Evolutionary conservation across 1,284 basidiomycete species (phyloP), one percentile per base, ranked within the genome.

Genomic region (Ustilago loliicola): DNA sequence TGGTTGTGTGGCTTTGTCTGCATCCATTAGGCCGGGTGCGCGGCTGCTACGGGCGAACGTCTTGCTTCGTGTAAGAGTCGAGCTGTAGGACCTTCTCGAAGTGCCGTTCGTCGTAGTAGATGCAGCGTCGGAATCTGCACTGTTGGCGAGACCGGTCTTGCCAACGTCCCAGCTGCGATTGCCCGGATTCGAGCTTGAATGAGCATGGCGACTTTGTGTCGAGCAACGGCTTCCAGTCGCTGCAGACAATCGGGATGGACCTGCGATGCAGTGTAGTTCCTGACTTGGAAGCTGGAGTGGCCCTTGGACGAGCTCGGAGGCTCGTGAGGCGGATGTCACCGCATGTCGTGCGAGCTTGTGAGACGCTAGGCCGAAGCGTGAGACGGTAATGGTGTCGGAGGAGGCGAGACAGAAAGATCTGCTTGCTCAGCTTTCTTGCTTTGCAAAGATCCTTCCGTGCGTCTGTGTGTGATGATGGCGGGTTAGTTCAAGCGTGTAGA

Each of bases 401-500:
- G 62, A 23, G 25, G 47, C 34, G 47, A 42, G 57, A 21, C 30
- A 40, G 15, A 29, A n/a, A 57, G 61, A 61, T 64, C 61, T n/a
- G 23, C 17, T 73, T 73, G 71, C 71, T 64, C 66, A 59, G 71
- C 71, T 58, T 17, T 57, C 5, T 21, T 47, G 66, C 65, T 50
- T 73, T 73, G 71, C 71, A 68, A 54, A 36, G 71, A 53, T 42
- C 53, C 25, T 54, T 17, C 21, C 15, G 42, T 45, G 42, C n/a
- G 19, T 45, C n/a, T n/a, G 21, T 17, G 3, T 45, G 25, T 50
- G 29, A 9, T 19, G 27, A 50, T 25, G 27, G 48, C 23, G 48
- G 19, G 40, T 45, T 17, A 19, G 15, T 17, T 19, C 13, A 45
- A 19, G 11, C 7, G 40, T 45, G 40, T n/a, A n/a, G 40, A 45